Base-by-base conservation (phyloP, 768 basidiomycete genomes). In the Leccinellum luteum region DNA sequence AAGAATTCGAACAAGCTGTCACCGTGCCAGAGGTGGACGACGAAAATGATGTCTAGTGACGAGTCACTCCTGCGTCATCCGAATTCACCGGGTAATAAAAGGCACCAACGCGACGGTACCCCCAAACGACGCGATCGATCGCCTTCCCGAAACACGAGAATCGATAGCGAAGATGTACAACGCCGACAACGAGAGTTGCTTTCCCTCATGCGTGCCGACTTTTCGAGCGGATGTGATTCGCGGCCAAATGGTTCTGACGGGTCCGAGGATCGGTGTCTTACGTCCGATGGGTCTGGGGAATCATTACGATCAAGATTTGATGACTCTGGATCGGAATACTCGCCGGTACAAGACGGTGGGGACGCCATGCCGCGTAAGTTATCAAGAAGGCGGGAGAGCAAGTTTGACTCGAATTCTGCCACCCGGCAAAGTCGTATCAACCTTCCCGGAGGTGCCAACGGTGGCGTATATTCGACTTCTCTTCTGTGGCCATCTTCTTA, bases 321-420 rank as follows among this genome's bases (percentile, higher is more conserved):
- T 28, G 73, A 71, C 28, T 68, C 69, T 45, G 69, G 63, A 35
- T 70, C 66, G 6, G 75, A 74, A 56, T 69, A 73, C 56, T 71
- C 70, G 15, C 60, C 66, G 4, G 66, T 48, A 23, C 69, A 68
- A n/a, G 66, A 71, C 44, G 51, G 59, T 30, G 50, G 55, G 13
- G 50, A 47, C 25, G 43, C 23, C 13, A 14, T 52, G 2, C 54
- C 43, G 35, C 57, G 30, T 13, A 28, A 31, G 28, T 34, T 23
- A n/a, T 51, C 57, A 8, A 48, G 49, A 10, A 58, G 44, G 30
- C 44, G 59, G 44, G 58, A 52, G 28, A 35, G 35, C n/a, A 61
- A 50, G 34, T n/a, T 17, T 3, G 65, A 60, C 30, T 44, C 49
- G 1, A 58, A 48, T 23, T 6, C 45, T 17, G n/a, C 51, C 8